Evolutionary conservation across 2,329 filamentous ascomycete species (phyloP).

Genomic region (Colletotrichum trifolii): DNA sequence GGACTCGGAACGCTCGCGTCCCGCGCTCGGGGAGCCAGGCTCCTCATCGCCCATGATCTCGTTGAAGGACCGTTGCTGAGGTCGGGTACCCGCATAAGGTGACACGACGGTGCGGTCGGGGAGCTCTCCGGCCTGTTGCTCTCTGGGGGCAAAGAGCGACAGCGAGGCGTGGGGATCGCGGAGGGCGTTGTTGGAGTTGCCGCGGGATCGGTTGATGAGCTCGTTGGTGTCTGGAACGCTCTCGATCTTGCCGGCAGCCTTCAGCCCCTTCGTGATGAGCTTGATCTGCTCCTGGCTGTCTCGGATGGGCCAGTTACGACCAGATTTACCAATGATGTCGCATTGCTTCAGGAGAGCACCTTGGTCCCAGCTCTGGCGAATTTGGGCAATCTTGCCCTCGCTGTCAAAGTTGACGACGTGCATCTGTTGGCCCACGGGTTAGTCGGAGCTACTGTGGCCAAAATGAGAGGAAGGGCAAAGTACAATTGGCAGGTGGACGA

Average conservation of each 20-base stretch:
- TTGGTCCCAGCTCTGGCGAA: slow-evolving; percentile 96
- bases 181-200: slow-evolving; percentile 63
- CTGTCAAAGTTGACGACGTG: slow-evolving; percentile 89
- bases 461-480: slow-evolving; percentile 48
- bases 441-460: slow-evolving; percentile 4
- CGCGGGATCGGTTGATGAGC: slow-evolving; percentile 57
- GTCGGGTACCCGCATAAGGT: slow-evolving; percentile 71
- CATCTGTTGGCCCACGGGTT: slow-evolving; percentile 60
- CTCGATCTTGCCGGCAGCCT: slow-evolving; percentile 55
- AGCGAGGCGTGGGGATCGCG: slow-evolving; percentile 78
- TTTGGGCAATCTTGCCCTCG: slow-evolving; percentile 82
- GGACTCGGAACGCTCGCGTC: slow-evolving; percentile 53
- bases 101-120: slow-evolving; percentile 58
- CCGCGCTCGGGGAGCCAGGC: slow-evolving; percentile 47
- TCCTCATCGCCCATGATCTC: slow-evolving; percentile 75
- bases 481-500: slow-evolving; percentile 84
- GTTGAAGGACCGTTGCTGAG: slow-evolving; percentile 72
- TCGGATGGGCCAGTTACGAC: slow-evolving; percentile 94
- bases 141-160: slow-evolving; percentile 78
- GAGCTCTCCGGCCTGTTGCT: slow-evolving; percentile 56
- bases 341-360: slow-evolving; percentile 91
- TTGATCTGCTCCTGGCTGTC: slow-evolving; percentile 87
- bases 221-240: slow-evolving; percentile 50
- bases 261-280: slow-evolving; percentile 74
- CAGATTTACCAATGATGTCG: slow-evolving; percentile 90